Evolutionary conservation across 495 filamentous ascomycete species (phyloP).

Genomic region (Penicillium macrosclerotiorum): DNA sequence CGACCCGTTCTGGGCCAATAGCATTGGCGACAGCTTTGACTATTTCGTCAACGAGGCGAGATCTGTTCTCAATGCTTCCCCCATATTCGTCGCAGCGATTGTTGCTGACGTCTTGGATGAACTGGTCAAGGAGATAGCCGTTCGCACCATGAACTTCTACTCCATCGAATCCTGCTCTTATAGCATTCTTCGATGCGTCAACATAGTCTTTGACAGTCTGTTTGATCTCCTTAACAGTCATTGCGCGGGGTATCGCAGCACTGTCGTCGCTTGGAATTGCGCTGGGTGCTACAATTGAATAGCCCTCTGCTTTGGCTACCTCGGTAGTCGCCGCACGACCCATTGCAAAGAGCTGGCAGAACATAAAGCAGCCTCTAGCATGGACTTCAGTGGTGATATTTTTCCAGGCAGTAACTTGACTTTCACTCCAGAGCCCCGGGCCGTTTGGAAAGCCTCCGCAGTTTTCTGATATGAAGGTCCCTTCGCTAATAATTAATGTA

Average conservation of each 20-base stretch:
- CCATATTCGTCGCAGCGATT: slow-evolving; percentile 63
- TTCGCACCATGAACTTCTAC: slow-evolving; percentile 77
- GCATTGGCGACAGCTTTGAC: slow-evolving; percentile 54
- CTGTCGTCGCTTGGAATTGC: slow-evolving; percentile 43
- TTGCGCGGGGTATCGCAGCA: slow-evolving; percentile 37
- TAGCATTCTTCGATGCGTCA: slow-evolving; percentile 57
- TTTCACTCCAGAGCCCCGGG: slow-evolving; percentile 61
- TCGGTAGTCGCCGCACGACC: slow-evolving; percentile 53
- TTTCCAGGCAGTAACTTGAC: slow-evolving; percentile 60
- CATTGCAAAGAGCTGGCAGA: slow-evolving; percentile 63
- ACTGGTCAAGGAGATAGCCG: slow-evolving; percentile 75
- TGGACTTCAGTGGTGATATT: slow-evolving; percentile 64
- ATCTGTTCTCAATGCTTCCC: slow-evolving; percentile 65
- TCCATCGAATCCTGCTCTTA: slow-evolving; percentile 71
- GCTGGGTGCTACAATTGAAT: slow-evolving; percentile 32
- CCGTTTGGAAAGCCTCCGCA: slow-evolving; percentile 50
- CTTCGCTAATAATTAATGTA: slow-evolving; percentile 57
- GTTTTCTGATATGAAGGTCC: slow-evolving; percentile 56
- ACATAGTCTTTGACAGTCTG: slow-evolving; percentile 56
- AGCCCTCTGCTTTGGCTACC: slow-evolving; percentile 34
- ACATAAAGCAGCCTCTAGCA: slow-evolving; percentile 57
- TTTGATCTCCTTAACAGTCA: slow-evolving; percentile 59
- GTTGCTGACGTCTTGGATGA: slow-evolving; percentile 62
- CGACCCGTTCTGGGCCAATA: slow-evolving; percentile 58
- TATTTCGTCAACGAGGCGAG: slow-evolving; percentile 59